Evolutionary conservation across 805 yeast species (phyloP).

Genomic region (Lachancea lanzarotensis): DNA sequence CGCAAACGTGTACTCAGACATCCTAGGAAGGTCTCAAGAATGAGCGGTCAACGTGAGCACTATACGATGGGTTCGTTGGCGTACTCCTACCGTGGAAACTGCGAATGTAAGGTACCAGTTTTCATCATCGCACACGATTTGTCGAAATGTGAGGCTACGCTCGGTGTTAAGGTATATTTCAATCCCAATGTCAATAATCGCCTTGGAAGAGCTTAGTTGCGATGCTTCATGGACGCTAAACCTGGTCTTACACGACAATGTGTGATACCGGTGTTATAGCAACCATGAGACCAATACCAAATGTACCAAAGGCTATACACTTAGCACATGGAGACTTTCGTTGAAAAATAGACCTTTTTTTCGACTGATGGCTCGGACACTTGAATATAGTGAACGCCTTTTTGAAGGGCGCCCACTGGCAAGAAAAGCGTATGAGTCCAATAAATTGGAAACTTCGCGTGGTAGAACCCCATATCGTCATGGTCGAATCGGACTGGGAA

Average conservation of each 20-base stretch:
- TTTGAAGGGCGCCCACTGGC: conserved; percentile 56
- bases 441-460: conserved; percentile 21
- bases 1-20: conserved; percentile 54
- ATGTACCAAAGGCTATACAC: neutral
- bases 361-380: conserved; percentile 24
- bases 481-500: conserved; percentile 91
- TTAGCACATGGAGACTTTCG: neutral
- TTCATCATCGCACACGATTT: conserved; percentile 55
- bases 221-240: neutral
- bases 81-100: conserved; percentile 93
- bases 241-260: no score
- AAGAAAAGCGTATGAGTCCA: conserved; percentile 59
- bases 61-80: conserved; percentile 69
- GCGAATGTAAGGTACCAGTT: conserved; percentile 75
- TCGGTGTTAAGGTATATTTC: no score
- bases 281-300: no score
- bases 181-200: neutral
- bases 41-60: conserved; percentile 78
- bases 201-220: conserved; percentile 7
- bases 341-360: neutral
- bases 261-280: no score
- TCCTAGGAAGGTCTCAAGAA: conserved; percentile 75
- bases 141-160: neutral
- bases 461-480: conserved; percentile 71
- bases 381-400: conserved; percentile 17